Conservation (phyloP, 768 basidiomycete species). For the Serendipita sp. region DNA sequence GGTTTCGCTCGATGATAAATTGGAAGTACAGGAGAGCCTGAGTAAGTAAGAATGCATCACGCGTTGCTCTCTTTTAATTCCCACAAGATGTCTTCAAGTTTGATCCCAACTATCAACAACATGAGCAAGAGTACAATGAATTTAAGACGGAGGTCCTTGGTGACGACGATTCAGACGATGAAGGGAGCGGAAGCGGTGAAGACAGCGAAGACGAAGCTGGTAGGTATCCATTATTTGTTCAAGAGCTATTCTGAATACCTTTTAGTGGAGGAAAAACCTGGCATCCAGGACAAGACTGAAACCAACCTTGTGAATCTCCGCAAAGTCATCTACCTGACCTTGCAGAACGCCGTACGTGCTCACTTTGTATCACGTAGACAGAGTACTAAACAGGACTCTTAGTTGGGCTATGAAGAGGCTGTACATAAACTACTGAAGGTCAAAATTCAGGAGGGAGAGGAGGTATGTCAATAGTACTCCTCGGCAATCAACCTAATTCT, state of each 20-base stretch:
- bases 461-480: conserved; percentile 35
- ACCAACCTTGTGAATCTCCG: conserved; percentile 93
- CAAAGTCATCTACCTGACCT: conserved; percentile 86
- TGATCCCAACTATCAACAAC: conserved; percentile 73
- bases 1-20: conserved; percentile 79
- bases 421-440: conserved; percentile 95
- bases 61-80: conserved; percentile 10
- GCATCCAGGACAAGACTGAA: conserved; percentile 87
- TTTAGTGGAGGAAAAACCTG: conserved; percentile 61
- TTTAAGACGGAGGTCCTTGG: conserved; percentile 93
- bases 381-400: background rate
- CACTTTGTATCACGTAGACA: background rate
- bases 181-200: conserved; percentile 38
- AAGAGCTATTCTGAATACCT: conserved; percentile 10
- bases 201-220: conserved; percentile 39
- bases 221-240: conserved; percentile 18
- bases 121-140: conserved; percentile 82
- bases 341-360: conserved; percentile 71
- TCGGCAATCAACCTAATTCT: background rate
- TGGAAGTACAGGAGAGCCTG: conserved; percentile 85
- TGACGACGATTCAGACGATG: conserved; percentile 53
- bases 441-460: conserved; percentile 79
- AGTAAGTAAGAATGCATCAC: conserved; percentile 39
- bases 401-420: conserved; percentile 91
- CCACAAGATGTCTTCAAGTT: conserved; percentile 84